Conservation (phyloP, 2,329 filamentous ascomycete genomes). For the Meredithiella fracta region DNA sequence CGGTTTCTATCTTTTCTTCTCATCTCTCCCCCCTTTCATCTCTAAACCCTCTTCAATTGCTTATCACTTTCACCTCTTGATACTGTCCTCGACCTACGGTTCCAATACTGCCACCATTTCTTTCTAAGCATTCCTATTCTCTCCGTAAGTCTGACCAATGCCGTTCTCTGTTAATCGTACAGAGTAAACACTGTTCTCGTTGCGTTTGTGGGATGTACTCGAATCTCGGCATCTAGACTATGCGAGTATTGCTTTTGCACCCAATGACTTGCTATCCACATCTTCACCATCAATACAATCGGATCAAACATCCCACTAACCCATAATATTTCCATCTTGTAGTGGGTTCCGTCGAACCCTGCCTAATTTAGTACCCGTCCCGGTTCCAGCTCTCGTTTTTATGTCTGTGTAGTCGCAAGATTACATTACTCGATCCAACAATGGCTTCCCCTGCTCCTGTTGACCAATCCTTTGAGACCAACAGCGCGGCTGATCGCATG, state of each 20-base stretch:
- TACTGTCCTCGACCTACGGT: not conserved
- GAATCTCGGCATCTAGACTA: too few relatives aligned
- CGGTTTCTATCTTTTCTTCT: not conserved
- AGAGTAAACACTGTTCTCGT: not conserved
- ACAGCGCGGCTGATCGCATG: constrained; percentile 26
- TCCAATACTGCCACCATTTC: not conserved
- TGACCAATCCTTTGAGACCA: constrained; percentile 43
- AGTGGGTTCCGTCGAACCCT: constrained; percentile 12
- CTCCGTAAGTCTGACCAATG: not conserved
- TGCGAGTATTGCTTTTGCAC: too few relatives aligned
- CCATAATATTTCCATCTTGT: not conserved
- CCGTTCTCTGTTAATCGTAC: not conserved
- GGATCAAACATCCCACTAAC: too few relatives aligned
- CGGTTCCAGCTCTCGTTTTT: constrained; percentile 12
- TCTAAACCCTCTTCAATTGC: not conserved
- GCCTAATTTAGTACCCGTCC: constrained; percentile 8
- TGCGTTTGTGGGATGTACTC: too few relatives aligned
- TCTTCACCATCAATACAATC: too few relatives aligned
- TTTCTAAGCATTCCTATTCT: not conserved
- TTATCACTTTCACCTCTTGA: not conserved
- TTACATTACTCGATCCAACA: constrained; percentile 25
- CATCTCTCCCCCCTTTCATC: not conserved
- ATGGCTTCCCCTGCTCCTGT: constrained; percentile 44
- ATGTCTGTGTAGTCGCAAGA: constrained; percentile 14
- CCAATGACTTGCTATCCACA: too few relatives aligned